phyloP scores from a whole-genome alignment of 2,329 filamentous ascomycete species.

The Ustulina deusta region DNA sequence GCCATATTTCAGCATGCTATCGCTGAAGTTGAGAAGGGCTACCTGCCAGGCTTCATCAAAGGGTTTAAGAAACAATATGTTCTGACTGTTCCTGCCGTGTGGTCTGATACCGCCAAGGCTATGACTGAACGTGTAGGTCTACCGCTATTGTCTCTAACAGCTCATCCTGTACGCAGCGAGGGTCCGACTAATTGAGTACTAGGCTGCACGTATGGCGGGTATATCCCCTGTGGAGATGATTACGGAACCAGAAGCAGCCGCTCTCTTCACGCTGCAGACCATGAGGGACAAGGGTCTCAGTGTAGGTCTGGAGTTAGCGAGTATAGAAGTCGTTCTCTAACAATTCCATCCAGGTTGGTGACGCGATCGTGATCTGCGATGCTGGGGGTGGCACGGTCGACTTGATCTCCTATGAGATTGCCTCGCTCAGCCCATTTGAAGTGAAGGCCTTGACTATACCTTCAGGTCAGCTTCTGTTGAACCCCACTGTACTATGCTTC shows the following conservation, averaged over 20 bases:
- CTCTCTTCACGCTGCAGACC: not conserved
- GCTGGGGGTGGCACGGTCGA: not conserved
- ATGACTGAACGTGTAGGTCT: not conserved
- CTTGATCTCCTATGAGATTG: not conserved
- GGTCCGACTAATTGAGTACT: not conserved
- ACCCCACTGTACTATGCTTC: not conserved
- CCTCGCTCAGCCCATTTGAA: not conserved
- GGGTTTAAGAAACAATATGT: not conserved
- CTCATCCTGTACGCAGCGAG: not conserved
- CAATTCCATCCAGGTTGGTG: not conserved
- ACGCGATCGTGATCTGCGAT: not conserved
- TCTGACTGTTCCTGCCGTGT: not conserved
- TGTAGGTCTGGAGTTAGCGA: not conserved
- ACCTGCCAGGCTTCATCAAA: not conserved
- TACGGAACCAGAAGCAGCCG: not conserved
- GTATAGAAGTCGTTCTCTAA: not conserved
- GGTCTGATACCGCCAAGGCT: not conserved
- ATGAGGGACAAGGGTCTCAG: not conserved
- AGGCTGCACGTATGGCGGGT: not conserved
- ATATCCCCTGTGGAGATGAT: not conserved
- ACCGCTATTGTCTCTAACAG: not conserved
- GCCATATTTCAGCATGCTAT: not conserved
- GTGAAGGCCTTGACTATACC: not conserved
- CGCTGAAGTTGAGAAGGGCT: not conserved
- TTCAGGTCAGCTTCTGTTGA: not conserved